Base-by-base conservation (phyloP, 1,139 yeast genomes). In the Suhomyces terraborum region DNA sequence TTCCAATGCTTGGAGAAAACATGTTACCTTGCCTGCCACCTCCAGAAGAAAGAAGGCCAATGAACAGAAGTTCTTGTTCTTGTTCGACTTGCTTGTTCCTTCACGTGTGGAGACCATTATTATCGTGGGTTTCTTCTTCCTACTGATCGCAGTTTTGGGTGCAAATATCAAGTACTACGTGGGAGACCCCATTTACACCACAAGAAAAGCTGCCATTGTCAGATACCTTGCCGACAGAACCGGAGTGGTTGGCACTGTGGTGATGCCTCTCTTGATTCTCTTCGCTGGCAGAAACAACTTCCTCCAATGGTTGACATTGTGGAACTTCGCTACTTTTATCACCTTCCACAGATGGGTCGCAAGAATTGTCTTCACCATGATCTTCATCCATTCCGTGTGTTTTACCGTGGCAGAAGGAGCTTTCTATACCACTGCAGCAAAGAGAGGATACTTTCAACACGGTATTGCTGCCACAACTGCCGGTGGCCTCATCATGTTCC, bases 281-380 rank as follows among this genome's bases (percentile, higher is more conserved):
- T 69, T 70, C 53, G 75, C 73, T 12, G 76, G 76, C 3, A 56
- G 76, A 38, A 70, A 70, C 49, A 70, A 70, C 50, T 64, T 70
- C 41, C 57, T 69, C 43, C 71, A 62, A 45, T 69, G 73, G 72
- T 25, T 66, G 10, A 66, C 74, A 2, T 61, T 70, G n/a, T 63
- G 69, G 66, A 55, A 62, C 38, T 70, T 55, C 49, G 58, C 67
- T 26, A 61, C 71, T 9, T 69, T 64, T 52, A 54, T 68, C 35
- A 47, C 63, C 8, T 68, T 54, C 45, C 76, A 71, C 45, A 58
- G 69, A 42, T 70, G 73, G 70, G 52, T 65, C 7, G 66, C 69
- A 1, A 59, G 75, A 42, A 55, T 56, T 16, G 62, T 56, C 32
- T 58, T 64, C 43, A 39, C 52, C 19, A 59, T 61, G 38, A 56